phyloP scores from a whole-genome alignment of 306 rosid species.

The Ziziphus jujuba region DNA sequence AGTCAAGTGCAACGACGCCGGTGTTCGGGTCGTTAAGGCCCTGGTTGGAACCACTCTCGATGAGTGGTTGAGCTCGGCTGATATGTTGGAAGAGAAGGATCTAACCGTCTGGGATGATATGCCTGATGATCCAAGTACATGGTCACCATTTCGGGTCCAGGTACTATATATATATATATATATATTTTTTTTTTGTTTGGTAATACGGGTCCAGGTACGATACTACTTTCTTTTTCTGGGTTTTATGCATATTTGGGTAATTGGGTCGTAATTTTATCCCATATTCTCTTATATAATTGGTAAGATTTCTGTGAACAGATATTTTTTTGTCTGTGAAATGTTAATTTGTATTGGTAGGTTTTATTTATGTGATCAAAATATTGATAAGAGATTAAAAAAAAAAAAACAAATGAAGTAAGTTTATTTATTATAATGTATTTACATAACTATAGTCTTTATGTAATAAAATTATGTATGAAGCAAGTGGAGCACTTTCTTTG shows the following conservation, averaged over 20 bases:
- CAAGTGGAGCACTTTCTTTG: too few species aligned
- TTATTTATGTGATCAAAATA: too few species aligned
- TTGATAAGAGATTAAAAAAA: too few species aligned
- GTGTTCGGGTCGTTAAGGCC: slow-evolving; percentile 51
- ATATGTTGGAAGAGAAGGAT: slow-evolving; percentile 37
- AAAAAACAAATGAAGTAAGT: too few species aligned
- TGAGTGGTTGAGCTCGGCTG: slow-evolving; percentile 59
- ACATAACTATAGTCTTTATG: too few species aligned
- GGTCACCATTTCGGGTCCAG: slow-evolving; percentile 75
- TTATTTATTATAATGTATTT: too few species aligned
- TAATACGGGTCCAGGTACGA: too few species aligned
- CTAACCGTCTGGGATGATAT: slow-evolving; percentile 56
- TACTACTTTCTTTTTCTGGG: neutral
- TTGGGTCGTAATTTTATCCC: neutral
- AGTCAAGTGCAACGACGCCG: slow-evolving; percentile 63
- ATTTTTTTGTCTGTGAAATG: too few species aligned
- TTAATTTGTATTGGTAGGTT: too few species aligned
- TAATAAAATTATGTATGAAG: too few species aligned
- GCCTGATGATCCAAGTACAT: slow-evolving; percentile 42
- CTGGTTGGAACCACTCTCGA: slow-evolving; percentile 49
- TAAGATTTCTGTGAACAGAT: too few species aligned
- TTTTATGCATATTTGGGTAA: neutral
- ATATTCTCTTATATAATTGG: neutral
- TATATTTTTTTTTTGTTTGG: too few species aligned
- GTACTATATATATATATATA: slow-evolving; percentile 22